A percentile compares a stretch with the other conserved stretches of the same genome.
phyloP scores from a whole-genome alignment of 2,329 filamentous ascomycete species.

The Paecilomyces sp. region DNA sequence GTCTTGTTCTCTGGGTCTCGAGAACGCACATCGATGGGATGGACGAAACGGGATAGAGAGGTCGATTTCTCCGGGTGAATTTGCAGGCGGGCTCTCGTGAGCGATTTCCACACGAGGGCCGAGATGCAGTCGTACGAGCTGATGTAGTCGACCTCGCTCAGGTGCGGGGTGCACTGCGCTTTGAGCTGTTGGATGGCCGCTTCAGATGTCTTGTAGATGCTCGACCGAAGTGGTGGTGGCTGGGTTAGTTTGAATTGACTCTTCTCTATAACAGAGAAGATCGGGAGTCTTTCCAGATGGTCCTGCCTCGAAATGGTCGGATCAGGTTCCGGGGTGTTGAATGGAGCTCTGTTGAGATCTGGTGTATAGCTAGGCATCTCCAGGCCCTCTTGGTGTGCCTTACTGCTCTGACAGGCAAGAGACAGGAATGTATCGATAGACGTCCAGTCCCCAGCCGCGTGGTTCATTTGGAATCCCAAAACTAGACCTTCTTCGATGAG shows the following conservation, averaged over 20 bases:
- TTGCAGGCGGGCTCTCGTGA: constrained; percentile 14
- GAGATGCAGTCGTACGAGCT: constrained; percentile 19
- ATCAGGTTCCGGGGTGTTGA: constrained; percentile 5
- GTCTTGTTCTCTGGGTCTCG: constrained; percentile 12
- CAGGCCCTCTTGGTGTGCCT: constrained; percentile 9
- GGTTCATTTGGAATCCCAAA: constrained; percentile 11
- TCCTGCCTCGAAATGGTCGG: neutral
- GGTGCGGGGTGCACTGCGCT: constrained; percentile 5
- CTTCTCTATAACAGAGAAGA: neutral
- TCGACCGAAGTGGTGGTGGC: neutral
- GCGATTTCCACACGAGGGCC: constrained; percentile 15
- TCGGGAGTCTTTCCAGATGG: neutral
- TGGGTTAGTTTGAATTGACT: neutral
- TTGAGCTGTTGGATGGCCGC: constrained; percentile 8
- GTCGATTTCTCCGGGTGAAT: constrained; percentile 9
- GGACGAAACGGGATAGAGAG: constrained; percentile 7
- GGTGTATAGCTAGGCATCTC: constrained; percentile 9
- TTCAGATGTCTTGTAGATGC: neutral
- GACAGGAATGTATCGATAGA: constrained; percentile 12
- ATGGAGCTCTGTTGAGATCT: constrained; percentile 13
- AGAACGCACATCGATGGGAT: constrained; percentile 15
- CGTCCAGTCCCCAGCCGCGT: constrained; percentile 16
- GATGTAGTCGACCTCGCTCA: constrained; percentile 9
- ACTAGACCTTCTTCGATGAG: constrained; percentile 14
- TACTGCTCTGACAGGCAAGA: constrained; percentile 9